Base-by-base conservation (phyloP, 225 moss, liverwort and hornwort genomes). In the Antitrichia curtipendula region DNA sequence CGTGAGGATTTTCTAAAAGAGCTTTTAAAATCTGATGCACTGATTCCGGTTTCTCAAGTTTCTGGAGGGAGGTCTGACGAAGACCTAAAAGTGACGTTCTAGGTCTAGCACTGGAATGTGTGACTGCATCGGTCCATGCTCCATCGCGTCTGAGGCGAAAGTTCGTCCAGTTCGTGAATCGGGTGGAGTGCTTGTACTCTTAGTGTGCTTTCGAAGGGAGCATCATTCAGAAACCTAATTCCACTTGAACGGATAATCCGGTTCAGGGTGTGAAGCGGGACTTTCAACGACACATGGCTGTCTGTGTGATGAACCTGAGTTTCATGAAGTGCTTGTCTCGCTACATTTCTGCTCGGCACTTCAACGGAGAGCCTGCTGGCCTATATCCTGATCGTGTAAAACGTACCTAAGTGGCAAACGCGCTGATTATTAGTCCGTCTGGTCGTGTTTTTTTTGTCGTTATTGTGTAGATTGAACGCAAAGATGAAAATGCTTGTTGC, bases 1-100 rank as follows among this genome's bases (percentile, higher is more conserved):
- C 54, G 16, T 91, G 89, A 89, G 91, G 89, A 88, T 92, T 87
- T 76, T 65, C 28, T 59, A 80, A 83, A 64, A 72, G 83, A 91
- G 89, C 85, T 85, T 89, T 89, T 85, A 80, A 80, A 89, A 86
- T 87, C 87, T 83, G 92, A 91, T 92, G 89, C 90, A 86, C 87
- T 89, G 87, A 29, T 45, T 86, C 54, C 27, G 87, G 73, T 16
- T 78, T 75, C 36, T 62, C 15, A 31, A 4, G 18, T 47, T 16
- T 9, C 11, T 17, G 63, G 43, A 65, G 22, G 13, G 32, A 43
- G 3, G 13, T 52, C 54, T 54, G 22, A 4, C 22, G 2, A 28
- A 28, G 28, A 24, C 72, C 1, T 45, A 17, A 45, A 72, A 5
- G n/a, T 45, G 72, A 2, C 13, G 22, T 56, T 73, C 13, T 59